These are phyloP conservation scores for Stenocarpella maydis DNA, from an alignment of 2,329 filamentous ascomycete genomes.

Conservation along the genomic window DNA sequence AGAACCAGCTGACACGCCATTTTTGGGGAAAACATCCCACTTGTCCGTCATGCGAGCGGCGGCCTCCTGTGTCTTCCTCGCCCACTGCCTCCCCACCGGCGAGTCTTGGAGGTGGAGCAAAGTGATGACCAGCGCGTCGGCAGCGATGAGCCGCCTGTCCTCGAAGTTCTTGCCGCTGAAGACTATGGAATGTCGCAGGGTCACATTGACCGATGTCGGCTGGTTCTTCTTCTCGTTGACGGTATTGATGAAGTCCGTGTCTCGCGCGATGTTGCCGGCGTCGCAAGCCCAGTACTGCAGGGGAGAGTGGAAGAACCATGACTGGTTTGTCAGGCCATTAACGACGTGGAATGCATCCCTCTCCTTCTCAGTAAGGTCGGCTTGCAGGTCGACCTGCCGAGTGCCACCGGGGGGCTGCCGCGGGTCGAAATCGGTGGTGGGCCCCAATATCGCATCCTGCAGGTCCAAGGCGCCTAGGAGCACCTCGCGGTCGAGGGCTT, in stretches of 20 bases:
- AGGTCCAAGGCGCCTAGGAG: constrained; percentile 73
- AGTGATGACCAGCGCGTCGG: constrained; percentile 81
- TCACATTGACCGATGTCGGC: constrained; percentile 75
- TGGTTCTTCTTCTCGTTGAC: constrained; percentile 71
- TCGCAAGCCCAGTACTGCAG: constrained; percentile 82
- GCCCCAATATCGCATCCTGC: constrained; percentile 73
- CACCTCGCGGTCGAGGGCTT: constrained; percentile 72
- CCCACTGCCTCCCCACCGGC: constrained; percentile 71
- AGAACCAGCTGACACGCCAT: constrained; percentile 61
- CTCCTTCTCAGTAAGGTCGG: constrained; percentile 52
- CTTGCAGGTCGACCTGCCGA: constrained; percentile 41
- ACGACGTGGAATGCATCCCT: constrained; percentile 66
- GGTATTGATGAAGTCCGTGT: constrained; percentile 71
- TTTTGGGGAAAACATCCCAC: constrained; percentile 72
- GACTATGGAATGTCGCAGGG: constrained; percentile 78
- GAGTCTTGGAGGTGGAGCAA: constrained; percentile 74
- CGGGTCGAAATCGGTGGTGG: constrained; percentile 64
- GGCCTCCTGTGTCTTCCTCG: constrained; percentile 63
- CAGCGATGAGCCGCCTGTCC: constrained; percentile 71
- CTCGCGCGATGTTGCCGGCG: constrained; percentile 62
- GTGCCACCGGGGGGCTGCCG: constrained; percentile 45
- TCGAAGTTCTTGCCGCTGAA: constrained; percentile 83
- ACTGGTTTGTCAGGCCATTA: constrained; percentile 67
- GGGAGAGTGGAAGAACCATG: constrained; percentile 85
- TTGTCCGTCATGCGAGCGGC: constrained; percentile 56